Evolutionary conservation across 805 yeast genomes (phyloP).

Genomic region (Naumovozyma dairenensis): DNA sequence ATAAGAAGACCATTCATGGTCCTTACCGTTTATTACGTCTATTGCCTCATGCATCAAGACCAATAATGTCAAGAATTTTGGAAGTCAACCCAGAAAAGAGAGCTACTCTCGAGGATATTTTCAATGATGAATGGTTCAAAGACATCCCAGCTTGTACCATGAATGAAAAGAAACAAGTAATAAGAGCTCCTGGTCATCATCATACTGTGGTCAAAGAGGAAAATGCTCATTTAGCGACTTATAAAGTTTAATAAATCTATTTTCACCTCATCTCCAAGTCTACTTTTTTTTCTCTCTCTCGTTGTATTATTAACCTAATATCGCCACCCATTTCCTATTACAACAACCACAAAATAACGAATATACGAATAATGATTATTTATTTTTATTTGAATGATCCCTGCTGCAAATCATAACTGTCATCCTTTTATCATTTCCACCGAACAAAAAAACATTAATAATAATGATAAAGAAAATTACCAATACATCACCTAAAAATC

Average conservation of each 20-base stretch:
- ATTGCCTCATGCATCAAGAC: constrained; percentile 76
- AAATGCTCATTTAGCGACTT: constrained; percentile 37
- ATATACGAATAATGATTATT: too few species aligned
- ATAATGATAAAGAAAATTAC: too few species aligned
- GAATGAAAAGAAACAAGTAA: constrained; percentile 31
- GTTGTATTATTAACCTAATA: too few species aligned
- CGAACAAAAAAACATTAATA: too few species aligned
- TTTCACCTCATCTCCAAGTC: too few species aligned
- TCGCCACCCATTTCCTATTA: too few species aligned
- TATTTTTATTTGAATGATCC: too few species aligned
- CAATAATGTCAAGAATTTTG: constrained; percentile 58
- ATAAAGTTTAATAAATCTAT: constrained; percentile 26
- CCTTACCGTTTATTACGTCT: constrained; percentile 75
- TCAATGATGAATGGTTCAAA: constrained; percentile 61
- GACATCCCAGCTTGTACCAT: constrained; percentile 54
- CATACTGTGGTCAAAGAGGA: constrained; percentile 43
- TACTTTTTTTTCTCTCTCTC: too few species aligned
- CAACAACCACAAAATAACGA: too few species aligned
- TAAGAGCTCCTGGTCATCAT: constrained; percentile 39
- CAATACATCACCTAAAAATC: too few species aligned
- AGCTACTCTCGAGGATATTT: constrained; percentile 57
- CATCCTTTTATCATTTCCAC: too few species aligned
- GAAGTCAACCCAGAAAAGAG: constrained; percentile 50
- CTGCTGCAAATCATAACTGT: too few species aligned
- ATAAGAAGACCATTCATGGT: constrained; percentile 58